phyloP scores from a whole-genome alignment of 2,329 filamentous ascomycete genomes.

The Zopfia rhizophila region DNA sequence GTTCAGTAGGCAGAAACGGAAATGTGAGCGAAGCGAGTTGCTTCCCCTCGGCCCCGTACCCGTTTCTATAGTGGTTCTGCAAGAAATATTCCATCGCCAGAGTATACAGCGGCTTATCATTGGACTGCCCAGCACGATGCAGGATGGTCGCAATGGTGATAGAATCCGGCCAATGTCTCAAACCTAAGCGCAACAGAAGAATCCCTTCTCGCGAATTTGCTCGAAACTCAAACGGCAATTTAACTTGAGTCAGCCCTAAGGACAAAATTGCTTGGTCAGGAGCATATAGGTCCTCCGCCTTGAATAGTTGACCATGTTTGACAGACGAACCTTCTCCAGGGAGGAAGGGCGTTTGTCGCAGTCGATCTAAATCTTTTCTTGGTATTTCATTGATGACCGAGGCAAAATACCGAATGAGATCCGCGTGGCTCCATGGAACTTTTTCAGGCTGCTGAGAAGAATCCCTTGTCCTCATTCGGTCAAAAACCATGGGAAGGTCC shows the following conservation, averaged over 20 bases:
- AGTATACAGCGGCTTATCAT: constrained; percentile 67
- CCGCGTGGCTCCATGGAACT: constrained; percentile 86
- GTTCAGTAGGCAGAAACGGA: constrained; percentile 75
- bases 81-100: constrained; percentile 85
- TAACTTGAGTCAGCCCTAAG: constrained; percentile 62
- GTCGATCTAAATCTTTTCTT: constrained; percentile 77
- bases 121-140: constrained; percentile 66
- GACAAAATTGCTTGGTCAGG: constrained; percentile 44
- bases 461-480: constrained; percentile 76
- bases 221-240: constrained; percentile 79
- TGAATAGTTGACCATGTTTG: constrained; percentile 45
- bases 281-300: constrained; percentile 48
- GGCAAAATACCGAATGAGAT: constrained; percentile 92
- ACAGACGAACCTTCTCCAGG: constrained; percentile 66
- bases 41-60: constrained; percentile 72
- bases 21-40: constrained; percentile 57
- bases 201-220: constrained; percentile 68
- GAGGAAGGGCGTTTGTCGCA: constrained; percentile 82
- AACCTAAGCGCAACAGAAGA: constrained; percentile 78
- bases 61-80: constrained; percentile 79
- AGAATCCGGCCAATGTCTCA: constrained; percentile 76
- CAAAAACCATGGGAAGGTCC: constrained; percentile 93
- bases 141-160: constrained; percentile 83
- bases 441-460: constrained; percentile 60
- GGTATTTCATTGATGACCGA: constrained; percentile 93